phyloP scores from a whole-genome alignment of 805 yeast species.

The Candida nemodendra region DNA sequence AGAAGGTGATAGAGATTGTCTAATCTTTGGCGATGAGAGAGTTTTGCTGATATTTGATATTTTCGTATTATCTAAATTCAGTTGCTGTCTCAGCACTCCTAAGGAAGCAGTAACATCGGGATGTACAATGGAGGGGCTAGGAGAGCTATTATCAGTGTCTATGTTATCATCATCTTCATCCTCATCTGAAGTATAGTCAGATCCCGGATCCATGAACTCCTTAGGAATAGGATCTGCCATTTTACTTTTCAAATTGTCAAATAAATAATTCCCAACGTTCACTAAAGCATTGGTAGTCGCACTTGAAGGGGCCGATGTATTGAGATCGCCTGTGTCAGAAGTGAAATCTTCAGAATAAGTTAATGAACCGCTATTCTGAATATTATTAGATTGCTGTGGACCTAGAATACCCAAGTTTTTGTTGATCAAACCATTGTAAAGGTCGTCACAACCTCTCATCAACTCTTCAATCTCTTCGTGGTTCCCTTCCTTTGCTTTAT shows the following conservation, averaged over 20 bases:
- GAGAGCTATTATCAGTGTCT: conserved; percentile 11
- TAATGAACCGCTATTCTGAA: conserved; percentile 12
- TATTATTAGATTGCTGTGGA: not conserved
- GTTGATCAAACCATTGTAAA: conserved; percentile 18
- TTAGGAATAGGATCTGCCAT: conserved; percentile 15
- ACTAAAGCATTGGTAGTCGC: conserved; percentile 23
- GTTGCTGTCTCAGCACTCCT: conserved; percentile 17
- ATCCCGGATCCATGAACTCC: conserved; percentile 1
- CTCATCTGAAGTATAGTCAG: conserved; percentile 18
- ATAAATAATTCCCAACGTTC: conserved; percentile 26
- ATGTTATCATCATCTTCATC: not conserved
- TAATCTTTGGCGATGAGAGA: conserved; percentile 23
- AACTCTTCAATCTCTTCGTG: conserved; percentile 19
- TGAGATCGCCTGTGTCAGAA: conserved; percentile 30
- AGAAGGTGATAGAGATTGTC: not conserved
- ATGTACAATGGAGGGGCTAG: conserved; percentile 12
- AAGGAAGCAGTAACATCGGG: conserved; percentile 22
- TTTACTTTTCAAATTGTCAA: conserved; percentile 23
- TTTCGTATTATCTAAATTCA: conserved; percentile 13
- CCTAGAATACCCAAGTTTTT: conserved; percentile 9
- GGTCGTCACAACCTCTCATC: conserved; percentile 21
- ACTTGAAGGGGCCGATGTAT: conserved; percentile 17
- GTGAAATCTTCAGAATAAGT: conserved; percentile 28
- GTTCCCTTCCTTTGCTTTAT: conserved; percentile 6
- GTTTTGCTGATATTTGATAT: conserved; percentile 8